Base-by-base conservation (phyloP, 257 asterid genomes). In the Fraxinus excelsior region DNA sequence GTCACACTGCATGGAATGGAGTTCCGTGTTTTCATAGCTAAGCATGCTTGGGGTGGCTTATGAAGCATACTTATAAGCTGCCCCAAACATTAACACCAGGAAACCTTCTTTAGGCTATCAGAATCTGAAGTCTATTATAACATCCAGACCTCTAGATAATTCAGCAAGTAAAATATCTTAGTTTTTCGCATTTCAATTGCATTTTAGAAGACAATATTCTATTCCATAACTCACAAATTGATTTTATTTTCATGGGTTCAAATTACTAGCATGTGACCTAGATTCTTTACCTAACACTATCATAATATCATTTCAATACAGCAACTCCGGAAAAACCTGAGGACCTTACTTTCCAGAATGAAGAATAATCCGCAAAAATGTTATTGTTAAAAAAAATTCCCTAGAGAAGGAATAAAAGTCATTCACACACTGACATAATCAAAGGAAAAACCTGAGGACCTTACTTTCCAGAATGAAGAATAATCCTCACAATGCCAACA, bases 381-480 rank as follows among this genome's bases (percentile, higher is more conserved):
- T 25, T 25, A 49, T 25, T 44, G 38, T 23, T 40, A 71, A 37
- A 13, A 35, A 18, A 44, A 3, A 0, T 13, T n/a, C n/a, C n/a
- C 11, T 37, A 71, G 21, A 38, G n/a, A 14, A 26, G 14, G 0
- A n/a, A 42, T 23, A 44, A 25, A 34, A 7, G 18, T 53, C 6
- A 10, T 69, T 37, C 9, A 53, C 37, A 26, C 0, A 56, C 12
- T n/a, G 29, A 58, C 40, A 35, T 46, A 72, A 44, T 51, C 66
- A 3, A 29, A 73, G 28, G 58, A 77, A 71, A 53, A 72, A 67
- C 38, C 2, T 8, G 66, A 68, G 73, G 49, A 53, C 25, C 91
- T 84, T 82, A 92, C 98, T 81, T 91, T 84, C 97, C 97, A 64
- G 98, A 89, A 66, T 88, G 97, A 84, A 94, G 97, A 87, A 94